Conservation (phyloP, 495 filamentous ascomycete genomes). For the Chaetomidium leptoderma region DNA sequence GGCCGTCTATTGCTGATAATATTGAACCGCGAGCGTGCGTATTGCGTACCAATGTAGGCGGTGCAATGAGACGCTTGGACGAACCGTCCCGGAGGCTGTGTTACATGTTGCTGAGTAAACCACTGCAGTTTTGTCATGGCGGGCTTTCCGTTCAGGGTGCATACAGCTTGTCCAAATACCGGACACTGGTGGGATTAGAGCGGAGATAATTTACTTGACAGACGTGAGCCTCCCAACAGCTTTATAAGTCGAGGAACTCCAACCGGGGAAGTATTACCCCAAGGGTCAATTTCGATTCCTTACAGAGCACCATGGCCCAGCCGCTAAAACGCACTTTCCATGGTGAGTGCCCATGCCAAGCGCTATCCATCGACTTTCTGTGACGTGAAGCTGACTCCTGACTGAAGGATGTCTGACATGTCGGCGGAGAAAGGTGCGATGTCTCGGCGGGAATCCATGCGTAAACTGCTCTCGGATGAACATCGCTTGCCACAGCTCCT, state of each 20-base stretch:
- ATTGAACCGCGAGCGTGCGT: no score
- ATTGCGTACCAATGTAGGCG: neutral
- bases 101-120: slow-evolving; percentile 10
- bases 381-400: neutral
- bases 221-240: no score
- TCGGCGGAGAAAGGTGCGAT: slow-evolving; percentile 37
- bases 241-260: neutral
- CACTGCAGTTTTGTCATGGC: slow-evolving; percentile 1
- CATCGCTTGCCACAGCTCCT: slow-evolving; percentile 35
- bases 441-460: slow-evolving; percentile 34
- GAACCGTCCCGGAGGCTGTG: neutral
- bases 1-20: no score
- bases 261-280: neutral
- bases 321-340: slow-evolving; percentile 34
- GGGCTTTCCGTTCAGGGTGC: neutral
- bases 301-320: slow-evolving; percentile 21
- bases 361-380: neutral
- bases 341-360: slow-evolving; percentile 24
- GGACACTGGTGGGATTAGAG: neutral
- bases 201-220: neutral
- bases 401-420: slow-evolving; percentile 36
- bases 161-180: neutral
- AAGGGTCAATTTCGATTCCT: neutral
- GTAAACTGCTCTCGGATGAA: slow-evolving; percentile 35
- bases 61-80: neutral